A percentile compares a stretch with the other conserved stretches of the same genome.
Evolutionary conservation across 2,329 filamentous ascomycete genomes (phyloP).

Genomic region (Aphanocladium album): DNA sequence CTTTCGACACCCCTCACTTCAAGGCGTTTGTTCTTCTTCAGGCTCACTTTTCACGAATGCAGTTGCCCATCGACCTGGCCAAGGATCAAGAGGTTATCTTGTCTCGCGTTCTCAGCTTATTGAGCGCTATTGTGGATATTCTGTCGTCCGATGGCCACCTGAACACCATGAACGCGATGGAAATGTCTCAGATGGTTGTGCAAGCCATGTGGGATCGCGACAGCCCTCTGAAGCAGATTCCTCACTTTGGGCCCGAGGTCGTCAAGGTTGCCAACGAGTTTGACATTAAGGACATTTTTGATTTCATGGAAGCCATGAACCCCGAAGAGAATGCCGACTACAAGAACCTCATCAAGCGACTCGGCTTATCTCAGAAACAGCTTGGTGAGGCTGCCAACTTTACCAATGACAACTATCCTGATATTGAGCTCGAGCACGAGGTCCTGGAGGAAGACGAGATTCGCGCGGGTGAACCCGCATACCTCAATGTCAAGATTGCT

Average conservation of each 20-base stretch:
- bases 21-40: constrained; percentile 97
- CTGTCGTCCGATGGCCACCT: constrained; percentile 92
- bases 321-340: constrained; percentile 87
- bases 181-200: constrained; percentile 98
- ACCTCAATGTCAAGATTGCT: constrained; percentile 78
- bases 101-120: constrained; percentile 75
- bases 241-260: constrained; percentile 80
- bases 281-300: constrained; percentile 86
- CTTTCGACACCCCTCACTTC: constrained; percentile 93
- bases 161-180: constrained; percentile 98
- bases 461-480: constrained; percentile 72
- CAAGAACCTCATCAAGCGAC: constrained; percentile 66
- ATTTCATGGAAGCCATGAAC: constrained; percentile 99
- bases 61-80: constrained; percentile 87
- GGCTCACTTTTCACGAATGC: constrained; percentile 96
- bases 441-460: constrained; percentile 77
- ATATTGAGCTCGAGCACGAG: constrained; percentile 85
- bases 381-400: constrained; percentile 87
- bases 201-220: constrained; percentile 99
- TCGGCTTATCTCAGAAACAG: constrained; percentile 76
- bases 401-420: constrained; percentile 94
- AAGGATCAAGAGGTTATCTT: constrained; percentile 93
- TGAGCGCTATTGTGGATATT: constrained; percentile 91
- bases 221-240: constrained; percentile 94
- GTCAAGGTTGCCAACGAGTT: constrained; percentile 78